Base-by-base conservation (phyloP, 805 yeast genomes). In the Candida gorgasii region DNA sequence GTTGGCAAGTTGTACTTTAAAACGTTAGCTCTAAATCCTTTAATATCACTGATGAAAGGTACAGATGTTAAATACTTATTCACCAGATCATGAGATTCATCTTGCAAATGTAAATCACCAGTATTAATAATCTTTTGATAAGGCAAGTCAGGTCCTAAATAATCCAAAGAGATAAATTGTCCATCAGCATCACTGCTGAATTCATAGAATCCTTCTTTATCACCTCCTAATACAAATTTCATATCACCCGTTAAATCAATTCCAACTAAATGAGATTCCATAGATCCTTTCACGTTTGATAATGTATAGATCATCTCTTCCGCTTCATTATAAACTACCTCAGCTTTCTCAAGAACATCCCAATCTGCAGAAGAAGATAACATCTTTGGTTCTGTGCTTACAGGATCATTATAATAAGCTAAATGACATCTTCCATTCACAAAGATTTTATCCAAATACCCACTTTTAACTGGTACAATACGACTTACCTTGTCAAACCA, bases 71-170 rank as follows among this genome's bases (percentile, higher is more conserved):
- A 48, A 20, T 49, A 36, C 3, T 44, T 40, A 15, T 34, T 40
- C 4, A 37, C 22, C 30, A 15, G 30, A 9, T 36, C 39, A 17
- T 15, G 30, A 3, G 34, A 13, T 23, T 31, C 42, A n/a, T 54
- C 52, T n/a, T 45, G 31, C 8, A 49, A 47, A 42, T 57, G 60
- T 5, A 57, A 37, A 8, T 51, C 52, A 13, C 52, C 58, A 55
- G 67, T 62, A 42, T 66, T 63, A 19, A 89, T 52, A 48, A 93
- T 72, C 52, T 75, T 78, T 63, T 93, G 98, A 64, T 76, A 76
- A 20, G 98, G 96, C 18, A 85, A 71, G 1, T 62, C 68, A 1
- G 98, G 96, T 4, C 97, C 97, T 22, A 67, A 58, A 57, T 89
- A 86, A 12, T 72, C 71, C 38, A 92, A 63, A 24, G 86, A 64